Evolutionary conservation across 2,329 filamentous ascomycete genomes (phyloP), one percentile per base, ranked within the genome.

Genomic region (Phaeosphaeriaceae sp.): DNA sequence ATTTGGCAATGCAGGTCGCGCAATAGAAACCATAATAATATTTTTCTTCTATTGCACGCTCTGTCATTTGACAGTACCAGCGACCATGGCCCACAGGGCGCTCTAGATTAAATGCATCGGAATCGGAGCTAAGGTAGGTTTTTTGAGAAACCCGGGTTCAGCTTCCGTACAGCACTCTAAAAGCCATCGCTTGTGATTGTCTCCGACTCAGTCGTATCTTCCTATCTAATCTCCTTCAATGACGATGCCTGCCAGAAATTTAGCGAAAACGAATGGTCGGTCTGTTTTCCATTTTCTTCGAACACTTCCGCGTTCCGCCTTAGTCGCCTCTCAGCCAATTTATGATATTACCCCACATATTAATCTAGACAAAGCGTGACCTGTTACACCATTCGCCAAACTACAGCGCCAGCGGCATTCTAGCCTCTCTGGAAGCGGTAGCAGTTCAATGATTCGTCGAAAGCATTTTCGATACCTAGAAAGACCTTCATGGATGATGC

Each of bases 331-430:
- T 44, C 49, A 43, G 42, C 32, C 55, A 63, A 62, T 65, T 45
- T 65, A 52, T 45, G 53, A 61, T 56, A 68, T 66, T 65, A 61
- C 42, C 52, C 55, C 59, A 64, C 41, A 66, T 66, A 70, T 70
- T 71, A 71, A 68, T 68, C 46, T 67, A 68, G 50, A 45, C 52
- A 51, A 43, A 49, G 54, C 60, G 47, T 43, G 47, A 39, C 38
- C 42, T 47, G 54, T 63, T 58, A 42, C 49, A 58, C 30, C 41
- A 50, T 46, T 35, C 46, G 47, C 52, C 56, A 45, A 55, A 43
- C 29, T 18, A 12, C 29, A 28, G 18, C 16, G 15, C 44, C 20
- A 20, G 6, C 30, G 21, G 28, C 26, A 20, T 37, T 16, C 33
- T n/a, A 36, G 21, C 44, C 21, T 34, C 23, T 37, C 36, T 42